Conservation (phyloP, 148 eudicot genomes). For the Suaeda aralocaspica region DNA sequence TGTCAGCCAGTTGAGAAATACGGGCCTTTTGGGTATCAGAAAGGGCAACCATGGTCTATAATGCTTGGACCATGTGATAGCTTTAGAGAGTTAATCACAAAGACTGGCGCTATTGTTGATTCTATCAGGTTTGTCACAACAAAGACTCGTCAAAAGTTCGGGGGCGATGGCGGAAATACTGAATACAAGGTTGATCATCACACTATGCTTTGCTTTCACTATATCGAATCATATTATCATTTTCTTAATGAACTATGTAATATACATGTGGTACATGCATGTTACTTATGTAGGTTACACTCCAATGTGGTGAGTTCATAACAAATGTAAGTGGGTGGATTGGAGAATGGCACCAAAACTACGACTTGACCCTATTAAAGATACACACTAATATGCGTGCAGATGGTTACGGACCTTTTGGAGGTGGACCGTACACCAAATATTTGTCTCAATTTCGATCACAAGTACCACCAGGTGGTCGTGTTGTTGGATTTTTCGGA, state of each 20-base stretch:
- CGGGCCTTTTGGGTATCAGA: neutral
- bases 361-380: neutral
- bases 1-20: neutral
- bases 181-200: neutral
- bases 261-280: too few relatives aligned
- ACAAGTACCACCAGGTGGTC: neutral
- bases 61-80: neutral
- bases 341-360: neutral
- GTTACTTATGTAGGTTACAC: neutral
- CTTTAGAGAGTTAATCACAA: neutral
- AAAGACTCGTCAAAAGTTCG: neutral
- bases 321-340: neutral
- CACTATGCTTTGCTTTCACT: neutral
- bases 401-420: neutral
- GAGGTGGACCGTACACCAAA: neutral
- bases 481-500: neutral
- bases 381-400: neutral
- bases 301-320: neutral
- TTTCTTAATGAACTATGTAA: neutral
- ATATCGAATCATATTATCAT: neutral
- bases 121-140: neutral
- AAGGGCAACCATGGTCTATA: neutral
- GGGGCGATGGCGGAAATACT: neutral
- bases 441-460: neutral
- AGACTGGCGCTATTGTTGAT: neutral